Evolutionary conservation across 306 rosid species (phyloP).

Genomic region (Carpinus viminea): DNA sequence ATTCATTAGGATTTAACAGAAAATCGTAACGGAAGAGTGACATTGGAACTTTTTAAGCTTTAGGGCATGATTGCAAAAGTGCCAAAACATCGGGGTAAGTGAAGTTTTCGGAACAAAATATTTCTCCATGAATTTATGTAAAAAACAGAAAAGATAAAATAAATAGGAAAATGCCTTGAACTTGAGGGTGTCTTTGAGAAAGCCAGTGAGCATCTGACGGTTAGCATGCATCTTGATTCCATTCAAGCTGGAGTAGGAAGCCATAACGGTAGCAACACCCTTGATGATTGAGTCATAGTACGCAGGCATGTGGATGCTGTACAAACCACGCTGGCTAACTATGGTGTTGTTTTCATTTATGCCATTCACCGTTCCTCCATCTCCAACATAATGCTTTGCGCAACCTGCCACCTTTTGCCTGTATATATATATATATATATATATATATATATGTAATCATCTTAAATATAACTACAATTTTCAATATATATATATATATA

Average conservation of each 20-base stretch:
- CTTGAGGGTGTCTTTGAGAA: constrained; percentile 4
- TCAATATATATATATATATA: too few species aligned
- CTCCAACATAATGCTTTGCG: constrained; percentile 20
- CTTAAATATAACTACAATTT: not conserved
- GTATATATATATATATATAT: not conserved
- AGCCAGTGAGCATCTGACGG: not conserved
- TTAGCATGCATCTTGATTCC: constrained; percentile 25
- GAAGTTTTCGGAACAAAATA: not conserved
- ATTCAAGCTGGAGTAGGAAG: constrained; percentile 15
- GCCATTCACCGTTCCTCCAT: constrained; percentile 14
- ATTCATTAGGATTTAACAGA: too few species aligned
- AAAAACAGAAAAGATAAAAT: not conserved
- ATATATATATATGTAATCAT: not conserved
- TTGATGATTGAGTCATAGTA: constrained; percentile 5
- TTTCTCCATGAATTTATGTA: not conserved
- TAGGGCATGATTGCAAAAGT: too few species aligned
- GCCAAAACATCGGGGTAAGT: too few species aligned
- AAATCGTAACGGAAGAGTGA: too few species aligned
- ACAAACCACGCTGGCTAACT: not conserved
- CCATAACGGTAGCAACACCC: constrained; percentile 18
- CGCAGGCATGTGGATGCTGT: constrained; percentile 16
- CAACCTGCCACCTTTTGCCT: constrained; percentile 1
- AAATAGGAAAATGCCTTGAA: not conserved
- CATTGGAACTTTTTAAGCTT: too few species aligned
- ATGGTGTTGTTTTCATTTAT: constrained; percentile 15